Percentiles rank a stretch among this genome's conserved stretches.
Conservation (phyloP, 108 stramenopile genomes). For the Cyclotella atomus region DNA sequence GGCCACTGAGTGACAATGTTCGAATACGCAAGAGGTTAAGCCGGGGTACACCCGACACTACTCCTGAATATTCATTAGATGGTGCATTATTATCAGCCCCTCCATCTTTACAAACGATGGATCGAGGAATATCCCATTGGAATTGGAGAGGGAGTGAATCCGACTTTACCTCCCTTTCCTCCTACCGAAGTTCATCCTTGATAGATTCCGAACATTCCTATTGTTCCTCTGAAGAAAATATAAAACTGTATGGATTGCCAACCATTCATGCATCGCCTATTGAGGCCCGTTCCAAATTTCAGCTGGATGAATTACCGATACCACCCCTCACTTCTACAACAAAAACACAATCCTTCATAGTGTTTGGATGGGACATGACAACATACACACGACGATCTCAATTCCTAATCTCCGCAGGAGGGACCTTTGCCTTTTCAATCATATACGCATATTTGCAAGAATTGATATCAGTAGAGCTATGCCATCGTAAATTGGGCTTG, state of each 20-base stretch:
- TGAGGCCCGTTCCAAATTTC: too few relatives aligned
- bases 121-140: neutral
- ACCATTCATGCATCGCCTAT: slow-evolving; percentile 18
- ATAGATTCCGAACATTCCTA: neutral
- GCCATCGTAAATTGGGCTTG: slow-evolving; percentile 79
- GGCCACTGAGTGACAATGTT: slow-evolving; percentile 2
- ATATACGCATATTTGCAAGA: slow-evolving; percentile 91
- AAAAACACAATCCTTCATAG: slow-evolving; percentile 33
- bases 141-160: neutral
- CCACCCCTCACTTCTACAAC: neutral
- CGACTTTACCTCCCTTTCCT: neutral
- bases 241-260: slow-evolving; percentile 7
- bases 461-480: slow-evolving; percentile 78
- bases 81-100: neutral
- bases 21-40: neutral
- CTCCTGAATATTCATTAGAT: neutral
- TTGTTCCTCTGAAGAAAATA: neutral
- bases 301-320: neutral
- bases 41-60: neutral
- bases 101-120: slow-evolving; percentile 26
- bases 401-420: slow-evolving; percentile 75
- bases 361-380: slow-evolving; percentile 80
- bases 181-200: slow-evolving; percentile 15
- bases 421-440: slow-evolving; percentile 81
- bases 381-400: slow-evolving; percentile 59